phyloP scores from a whole-genome alignment of 805 yeast genomes.

The Debaryomyces tyrocola region DNA sequence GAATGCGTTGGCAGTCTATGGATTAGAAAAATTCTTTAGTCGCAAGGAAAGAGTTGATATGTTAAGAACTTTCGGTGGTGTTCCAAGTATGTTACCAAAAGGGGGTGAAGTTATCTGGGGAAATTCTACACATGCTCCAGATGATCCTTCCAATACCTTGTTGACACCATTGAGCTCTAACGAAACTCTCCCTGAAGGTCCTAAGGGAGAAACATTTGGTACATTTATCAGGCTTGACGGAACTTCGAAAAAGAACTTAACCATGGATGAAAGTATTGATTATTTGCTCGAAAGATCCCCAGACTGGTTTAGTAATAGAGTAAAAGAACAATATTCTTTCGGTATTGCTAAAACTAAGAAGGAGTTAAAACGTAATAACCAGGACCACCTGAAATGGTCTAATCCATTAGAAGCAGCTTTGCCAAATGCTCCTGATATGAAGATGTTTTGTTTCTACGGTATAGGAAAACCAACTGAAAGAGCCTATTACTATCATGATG shows the following conservation, averaged over 20 bases:
- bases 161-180: slow-evolving; percentile 18
- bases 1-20: slow-evolving; percentile 89
- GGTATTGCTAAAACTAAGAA: slow-evolving; percentile 65
- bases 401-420: slow-evolving; percentile 91
- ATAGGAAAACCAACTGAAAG: slow-evolving; percentile 97
- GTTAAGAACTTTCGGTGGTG: slow-evolving; percentile 87
- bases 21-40: slow-evolving; percentile 90
- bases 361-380: slow-evolving; percentile 65
- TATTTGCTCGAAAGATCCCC: slow-evolving; percentile 67
- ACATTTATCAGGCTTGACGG: slow-evolving; percentile 67
- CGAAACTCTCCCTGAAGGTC: slow-evolving; percentile 11
- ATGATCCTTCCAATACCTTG: slow-evolving; percentile 50
- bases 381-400: slow-evolving; percentile 82
- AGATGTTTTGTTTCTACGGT: slow-evolving; percentile 87
- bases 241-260: slow-evolving; percentile 45
- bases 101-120: slow-evolving; percentile 96
- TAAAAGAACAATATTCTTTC: slow-evolving; percentile 69
- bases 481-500: slow-evolving; percentile 78
- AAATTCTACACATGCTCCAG: slow-evolving; percentile 61
- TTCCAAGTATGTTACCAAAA: slow-evolving; percentile 94
- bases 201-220: slow-evolving; percentile 54
- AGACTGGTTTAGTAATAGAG: slow-evolving; percentile 68
- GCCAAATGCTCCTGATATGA: slow-evolving; percentile 92
- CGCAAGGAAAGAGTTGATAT: slow-evolving; percentile 85
- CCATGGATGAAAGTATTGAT: slow-evolving; percentile 69